Conservation (phyloP, 164 flowering plant genomes). For the Macadamia integrifolia region DNA sequence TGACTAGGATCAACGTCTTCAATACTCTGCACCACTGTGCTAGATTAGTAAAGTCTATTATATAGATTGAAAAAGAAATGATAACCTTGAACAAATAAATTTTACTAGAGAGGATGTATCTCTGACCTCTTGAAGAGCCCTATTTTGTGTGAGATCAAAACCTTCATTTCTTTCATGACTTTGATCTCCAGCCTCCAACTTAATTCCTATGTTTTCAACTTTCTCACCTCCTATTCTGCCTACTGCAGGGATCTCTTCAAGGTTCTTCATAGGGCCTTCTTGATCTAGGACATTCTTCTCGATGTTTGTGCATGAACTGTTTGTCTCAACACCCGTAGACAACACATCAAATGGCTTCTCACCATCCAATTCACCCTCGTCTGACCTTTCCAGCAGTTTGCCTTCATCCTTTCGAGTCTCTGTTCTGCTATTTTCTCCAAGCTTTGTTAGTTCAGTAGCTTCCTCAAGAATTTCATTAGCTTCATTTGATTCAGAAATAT, state of each 20-base stretch:
- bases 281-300: slow-evolving; percentile 12
- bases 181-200: not conserved
- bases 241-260: slow-evolving; percentile 12
- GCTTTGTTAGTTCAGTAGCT: not conserved
- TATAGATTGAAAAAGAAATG: not conserved
- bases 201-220: slow-evolving; percentile 8
- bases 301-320: not conserved
- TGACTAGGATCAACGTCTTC: slow-evolving; percentile 10
- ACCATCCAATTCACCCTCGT: slow-evolving; percentile 7
- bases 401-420: not conserved
- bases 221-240: not conserved
- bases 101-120: not conserved
- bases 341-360: slow-evolving; percentile 3
- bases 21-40: slow-evolving; percentile 17
- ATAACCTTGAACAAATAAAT: not conserved
- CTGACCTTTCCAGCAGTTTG: not conserved
- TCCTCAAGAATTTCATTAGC: not conserved
- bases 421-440: not conserved
- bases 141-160: not conserved
- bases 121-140: slow-evolving; percentile 16
- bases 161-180: not conserved
- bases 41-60: slow-evolving; percentile 8
- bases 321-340: slow-evolving; percentile 7
- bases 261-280: slow-evolving; percentile 4
- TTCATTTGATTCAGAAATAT: slow-evolving; percentile 1